A percentile compares a stretch with the other conserved stretches of the same genome.
phyloP scores from a whole-genome alignment of 495 filamentous ascomycete genomes.

The Penicillium chermesinum region DNA sequence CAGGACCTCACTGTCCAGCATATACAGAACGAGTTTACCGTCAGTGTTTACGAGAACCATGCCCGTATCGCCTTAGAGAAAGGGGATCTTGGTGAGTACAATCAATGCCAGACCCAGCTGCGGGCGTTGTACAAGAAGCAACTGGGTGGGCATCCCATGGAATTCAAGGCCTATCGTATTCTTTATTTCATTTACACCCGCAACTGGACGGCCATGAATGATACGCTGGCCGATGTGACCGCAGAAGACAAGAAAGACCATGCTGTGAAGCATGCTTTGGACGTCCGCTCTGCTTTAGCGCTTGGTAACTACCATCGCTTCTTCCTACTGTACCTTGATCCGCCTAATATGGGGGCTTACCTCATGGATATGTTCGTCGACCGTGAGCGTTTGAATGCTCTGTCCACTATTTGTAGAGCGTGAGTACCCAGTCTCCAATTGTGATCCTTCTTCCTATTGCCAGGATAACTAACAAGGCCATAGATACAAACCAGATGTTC shows the following conservation, averaged over 20 bases:
- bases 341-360: conserved; percentile 96
- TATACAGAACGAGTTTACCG: conserved; percentile 92
- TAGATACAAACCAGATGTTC: conserved; percentile 88
- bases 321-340: conserved; percentile 89
- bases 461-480: conserved; percentile 31
- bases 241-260: conserved; percentile 81
- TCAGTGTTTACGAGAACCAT: conserved; percentile 94
- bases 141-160: conserved; percentile 82
- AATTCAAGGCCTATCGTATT: conserved; percentile 99
- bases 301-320: conserved; percentile 96
- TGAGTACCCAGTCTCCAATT: conserved; percentile 49
- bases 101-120: conserved; percentile 98
- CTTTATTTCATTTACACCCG: conserved; percentile 99
- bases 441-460: not conserved
- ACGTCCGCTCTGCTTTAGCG: conserved; percentile 85
- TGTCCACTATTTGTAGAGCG: conserved; percentile 89
- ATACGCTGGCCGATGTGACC: conserved; percentile 96
- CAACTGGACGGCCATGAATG: conserved; percentile 97
- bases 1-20: conserved; percentile 98
- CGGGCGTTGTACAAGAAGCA: conserved; percentile 81
- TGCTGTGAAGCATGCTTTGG: conserved; percentile 84
- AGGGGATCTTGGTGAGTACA: conserved; percentile 99
- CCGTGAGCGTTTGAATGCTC: conserved; percentile 84
- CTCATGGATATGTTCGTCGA: conserved; percentile 98
- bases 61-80: conserved; percentile 97